Evolutionary conservation across 805 yeast species (phyloP).

Genomic region (Scheffersomyces coipomensis): DNA sequence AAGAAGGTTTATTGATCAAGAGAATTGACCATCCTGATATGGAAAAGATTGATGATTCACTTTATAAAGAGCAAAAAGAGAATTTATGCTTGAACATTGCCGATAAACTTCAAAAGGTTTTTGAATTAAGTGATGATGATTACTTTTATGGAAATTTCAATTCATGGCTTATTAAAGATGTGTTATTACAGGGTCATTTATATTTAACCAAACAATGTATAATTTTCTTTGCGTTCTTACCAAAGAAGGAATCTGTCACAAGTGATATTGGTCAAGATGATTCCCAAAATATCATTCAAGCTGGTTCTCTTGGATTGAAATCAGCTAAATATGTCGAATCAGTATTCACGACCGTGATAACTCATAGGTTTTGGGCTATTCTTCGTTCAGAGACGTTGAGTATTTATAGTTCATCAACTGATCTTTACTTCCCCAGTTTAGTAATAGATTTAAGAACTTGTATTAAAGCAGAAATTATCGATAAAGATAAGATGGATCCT

Average conservation of each 20-base stretch:
- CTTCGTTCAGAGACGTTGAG: slow-evolving; percentile 67
- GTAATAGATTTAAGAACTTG: slow-evolving; percentile 73
- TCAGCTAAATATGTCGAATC: slow-evolving; percentile 39
- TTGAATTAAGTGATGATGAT: slow-evolving; percentile 53
- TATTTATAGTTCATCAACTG: slow-evolving; percentile 68
- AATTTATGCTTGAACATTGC: slow-evolving; percentile 25
- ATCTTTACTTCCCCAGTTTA: slow-evolving; percentile 78
- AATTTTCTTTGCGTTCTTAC: slow-evolving; percentile 77
- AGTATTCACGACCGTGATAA: slow-evolving; percentile 28
- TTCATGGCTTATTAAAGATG: slow-evolving; percentile 81
- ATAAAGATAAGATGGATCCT: slow-evolving; percentile 20
- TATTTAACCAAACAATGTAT: slow-evolving; percentile 65
- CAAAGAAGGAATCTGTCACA: slow-evolving; percentile 33
- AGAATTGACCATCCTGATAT: slow-evolving; percentile 6
- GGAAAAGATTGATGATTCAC: slow-evolving; percentile 7
- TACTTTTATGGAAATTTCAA: slow-evolving; percentile 59
- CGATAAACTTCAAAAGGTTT: slow-evolving; percentile 30
- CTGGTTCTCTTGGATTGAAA: slow-evolving; percentile 39
- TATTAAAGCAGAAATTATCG: slow-evolving; percentile 52
- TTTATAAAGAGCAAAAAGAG: slow-evolving; percentile 3
- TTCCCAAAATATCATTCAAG: slow-evolving; percentile 24
- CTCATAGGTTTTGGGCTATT: slow-evolving; percentile 76
- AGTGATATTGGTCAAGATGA: slow-evolving; percentile 15
- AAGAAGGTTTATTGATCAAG: slow-evolving; percentile 9
- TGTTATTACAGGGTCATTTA: slow-evolving; percentile 81